Percentiles rank a stretch among this genome's conserved stretches.
These are phyloP conservation scores for Lactifluus hygrophoroides DNA, from an alignment of 768 basidiomycete species.

Conservation along the genomic window DNA sequence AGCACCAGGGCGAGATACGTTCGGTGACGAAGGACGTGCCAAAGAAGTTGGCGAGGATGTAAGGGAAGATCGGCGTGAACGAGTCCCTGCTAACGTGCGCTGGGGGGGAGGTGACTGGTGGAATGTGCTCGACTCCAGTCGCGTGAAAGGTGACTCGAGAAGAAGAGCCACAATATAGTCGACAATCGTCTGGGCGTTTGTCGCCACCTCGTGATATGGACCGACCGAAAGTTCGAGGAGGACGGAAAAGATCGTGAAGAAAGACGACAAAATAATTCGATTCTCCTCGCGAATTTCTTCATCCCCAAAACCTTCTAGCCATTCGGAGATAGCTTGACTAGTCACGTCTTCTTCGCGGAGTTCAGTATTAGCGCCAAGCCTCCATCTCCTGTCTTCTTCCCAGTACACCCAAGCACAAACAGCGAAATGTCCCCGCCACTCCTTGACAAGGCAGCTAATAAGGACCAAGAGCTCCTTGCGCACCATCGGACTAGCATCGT, in stretches of 20 bases:
- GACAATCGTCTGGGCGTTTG: conserved; percentile 81
- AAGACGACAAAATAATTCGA: conserved; percentile 77
- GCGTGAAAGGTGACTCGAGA: conserved; percentile 79
- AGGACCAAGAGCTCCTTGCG: conserved; percentile 88
- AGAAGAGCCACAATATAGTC: conserved; percentile 91
- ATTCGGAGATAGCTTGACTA: conserved; percentile 62
- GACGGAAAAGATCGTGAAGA: conserved; percentile 86
- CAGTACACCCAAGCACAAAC: conserved; percentile 95
- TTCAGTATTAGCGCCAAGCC: conserved; percentile 27
- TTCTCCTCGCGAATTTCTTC: conserved; percentile 67
- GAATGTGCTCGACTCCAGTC: conserved; percentile 61
- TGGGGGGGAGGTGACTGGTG: conserved; percentile 38
- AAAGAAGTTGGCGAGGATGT: conserved; percentile 39
- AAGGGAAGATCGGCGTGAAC: conserved; percentile 41
- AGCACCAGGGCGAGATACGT: conserved; percentile 39
- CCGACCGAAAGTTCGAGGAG: conserved; percentile 89
- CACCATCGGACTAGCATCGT: conserved; percentile 95
- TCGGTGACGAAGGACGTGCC: conserved; percentile 38
- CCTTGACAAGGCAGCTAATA: conserved; percentile 87
- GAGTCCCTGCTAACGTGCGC: conserved; percentile 25
- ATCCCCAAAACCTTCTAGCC: conserved; percentile 64
- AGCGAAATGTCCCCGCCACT: conserved; percentile 95
- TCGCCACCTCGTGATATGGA: conserved; percentile 87
- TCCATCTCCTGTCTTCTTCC: conserved; percentile 78
- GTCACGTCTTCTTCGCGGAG: conserved; percentile 63